Conservation (phyloP, 1,284 basidiomycete genomes). For the Taiwanofungus camphoratus region DNA sequence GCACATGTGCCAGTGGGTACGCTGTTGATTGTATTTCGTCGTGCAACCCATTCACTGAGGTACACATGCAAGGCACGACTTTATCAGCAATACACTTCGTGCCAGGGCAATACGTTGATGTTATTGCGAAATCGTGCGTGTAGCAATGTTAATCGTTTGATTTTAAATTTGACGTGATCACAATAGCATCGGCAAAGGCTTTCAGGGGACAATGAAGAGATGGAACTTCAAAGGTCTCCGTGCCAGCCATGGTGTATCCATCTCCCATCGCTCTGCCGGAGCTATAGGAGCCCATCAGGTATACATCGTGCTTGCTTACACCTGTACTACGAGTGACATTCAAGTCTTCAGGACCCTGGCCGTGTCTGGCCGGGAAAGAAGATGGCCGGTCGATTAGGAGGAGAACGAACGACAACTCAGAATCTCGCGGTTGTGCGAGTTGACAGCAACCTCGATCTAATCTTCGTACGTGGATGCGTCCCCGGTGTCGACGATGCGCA, state of each 20-base stretch:
- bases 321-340: slow-evolving; percentile 7
- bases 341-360: slow-evolving; percentile 72
- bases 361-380: slow-evolving; percentile 96
- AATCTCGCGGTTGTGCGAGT: slow-evolving; percentile 89
- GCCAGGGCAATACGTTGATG: slow-evolving; percentile 95
- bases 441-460: slow-evolving; percentile 79
- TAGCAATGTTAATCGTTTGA: background rate
- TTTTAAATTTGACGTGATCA: background rate
- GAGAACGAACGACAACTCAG: slow-evolving; percentile 77
- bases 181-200: slow-evolving; percentile 90
- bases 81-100: slow-evolving; percentile 95
- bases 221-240: slow-evolving; percentile 91
- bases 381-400: slow-evolving; percentile 96
- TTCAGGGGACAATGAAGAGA: slow-evolving; percentile 96
- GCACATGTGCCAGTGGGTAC: slow-evolving; percentile 85
- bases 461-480: slow-evolving; percentile 79
- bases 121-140: slow-evolving; percentile 85
- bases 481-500: slow-evolving; percentile 75
- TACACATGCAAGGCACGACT: slow-evolving; percentile 62
- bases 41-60: background rate
- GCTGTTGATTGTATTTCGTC: slow-evolving; percentile 23
- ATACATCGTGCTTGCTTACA: slow-evolving; percentile 14
- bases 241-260: slow-evolving; percentile 94
- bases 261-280: slow-evolving; percentile 91
- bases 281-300: slow-evolving; percentile 96